Evolutionary conservation across 768 basidiomycete genomes (phyloP).

Genomic region (Leccinum rimulosum): DNA sequence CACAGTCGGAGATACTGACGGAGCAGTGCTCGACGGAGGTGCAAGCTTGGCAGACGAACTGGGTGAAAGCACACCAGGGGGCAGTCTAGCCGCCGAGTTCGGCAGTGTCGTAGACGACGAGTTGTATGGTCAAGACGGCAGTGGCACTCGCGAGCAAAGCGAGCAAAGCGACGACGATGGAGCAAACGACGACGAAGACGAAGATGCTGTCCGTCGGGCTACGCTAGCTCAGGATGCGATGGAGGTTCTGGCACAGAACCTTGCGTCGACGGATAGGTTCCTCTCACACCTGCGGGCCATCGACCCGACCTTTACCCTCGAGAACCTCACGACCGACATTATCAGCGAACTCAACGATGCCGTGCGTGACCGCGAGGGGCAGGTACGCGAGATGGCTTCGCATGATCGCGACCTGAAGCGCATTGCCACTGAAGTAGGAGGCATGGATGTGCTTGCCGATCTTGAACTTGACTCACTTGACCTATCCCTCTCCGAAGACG

Average conservation of each 20-base stretch:
- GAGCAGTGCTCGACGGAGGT: constrained; percentile 22
- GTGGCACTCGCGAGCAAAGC: constrained; percentile 12
- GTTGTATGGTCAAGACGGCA: constrained; percentile 10
- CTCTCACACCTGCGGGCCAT: constrained; percentile 67
- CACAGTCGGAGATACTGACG: constrained; percentile 31
- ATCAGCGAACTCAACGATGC: constrained; percentile 77
- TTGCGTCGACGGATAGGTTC: constrained; percentile 77
- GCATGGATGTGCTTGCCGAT: constrained; percentile 65
- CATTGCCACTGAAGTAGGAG: constrained; percentile 75
- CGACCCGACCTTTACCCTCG: constrained; percentile 54
- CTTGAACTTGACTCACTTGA: constrained; percentile 73
- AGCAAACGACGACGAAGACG: constrained; percentile 27
- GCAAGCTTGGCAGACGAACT: constrained; percentile 47
- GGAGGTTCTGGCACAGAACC: constrained; percentile 67
- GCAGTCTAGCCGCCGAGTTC: constrained; percentile 25
- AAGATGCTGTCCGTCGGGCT: constrained; percentile 24
- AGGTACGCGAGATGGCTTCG: constrained; percentile 74
- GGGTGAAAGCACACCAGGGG: constrained; percentile 17
- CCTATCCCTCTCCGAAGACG: constrained; percentile 29
- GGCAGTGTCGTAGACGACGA: constrained; percentile 22
- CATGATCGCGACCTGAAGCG: constrained; percentile 78
- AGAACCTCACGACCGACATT: constrained; percentile 70
- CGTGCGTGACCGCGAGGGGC: constrained; percentile 73
- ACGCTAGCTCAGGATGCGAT: constrained; percentile 55
- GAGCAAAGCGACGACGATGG: constrained; percentile 10